phyloP scores from a whole-genome alignment of 768 basidiomycete species.

The Punctularia strigosozonata region DNA sequence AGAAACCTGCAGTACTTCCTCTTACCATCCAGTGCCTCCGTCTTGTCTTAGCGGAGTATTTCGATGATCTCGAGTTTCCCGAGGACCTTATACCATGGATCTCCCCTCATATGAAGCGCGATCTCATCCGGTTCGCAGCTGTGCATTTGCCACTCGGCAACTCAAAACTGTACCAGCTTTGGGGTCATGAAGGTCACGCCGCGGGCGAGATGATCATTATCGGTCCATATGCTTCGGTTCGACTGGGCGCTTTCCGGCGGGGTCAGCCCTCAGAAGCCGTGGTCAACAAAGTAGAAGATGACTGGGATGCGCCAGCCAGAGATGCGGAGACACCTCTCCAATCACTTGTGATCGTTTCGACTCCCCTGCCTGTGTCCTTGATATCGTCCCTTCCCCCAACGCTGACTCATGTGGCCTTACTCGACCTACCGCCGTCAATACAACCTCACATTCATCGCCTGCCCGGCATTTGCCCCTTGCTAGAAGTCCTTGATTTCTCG shows the following conservation, averaged over 20 bases:
- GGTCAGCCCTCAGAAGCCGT: neutral
- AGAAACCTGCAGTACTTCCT: neutral
- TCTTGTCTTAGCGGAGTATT: neutral
- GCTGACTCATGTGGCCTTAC: conserved; percentile 47
- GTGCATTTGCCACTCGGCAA: conserved; percentile 43
- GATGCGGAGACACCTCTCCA: conserved; percentile 19
- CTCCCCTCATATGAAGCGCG: conserved; percentile 46
- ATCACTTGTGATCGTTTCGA: conserved; percentile 40
- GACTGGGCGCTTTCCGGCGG: neutral
- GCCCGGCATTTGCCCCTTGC: conserved; percentile 46
- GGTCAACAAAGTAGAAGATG: neutral
- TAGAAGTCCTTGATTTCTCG: conserved; percentile 55
- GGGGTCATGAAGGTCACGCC: conserved; percentile 36
- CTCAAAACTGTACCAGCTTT: conserved; percentile 37
- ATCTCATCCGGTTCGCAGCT: conserved; percentile 46
- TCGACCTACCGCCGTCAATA: conserved; percentile 36
- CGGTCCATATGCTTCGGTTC: conserved; percentile 24
- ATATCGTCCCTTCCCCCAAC: conserved; percentile 49
- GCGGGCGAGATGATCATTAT: conserved; percentile 58
- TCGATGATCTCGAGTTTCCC: conserved; percentile 15
- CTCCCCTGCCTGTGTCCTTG: conserved; percentile 29
- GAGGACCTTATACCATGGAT: conserved; percentile 37
- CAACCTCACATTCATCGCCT: conserved; percentile 49
- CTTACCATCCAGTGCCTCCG: conserved; percentile 1
- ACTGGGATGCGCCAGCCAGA: conserved; percentile 7